A percentile compares a stretch with the other conserved stretches of the same genome.
These are phyloP conservation scores for Echium plantagineum DNA, from an alignment of 257 asterid species.

Conservation along the genomic window DNA sequence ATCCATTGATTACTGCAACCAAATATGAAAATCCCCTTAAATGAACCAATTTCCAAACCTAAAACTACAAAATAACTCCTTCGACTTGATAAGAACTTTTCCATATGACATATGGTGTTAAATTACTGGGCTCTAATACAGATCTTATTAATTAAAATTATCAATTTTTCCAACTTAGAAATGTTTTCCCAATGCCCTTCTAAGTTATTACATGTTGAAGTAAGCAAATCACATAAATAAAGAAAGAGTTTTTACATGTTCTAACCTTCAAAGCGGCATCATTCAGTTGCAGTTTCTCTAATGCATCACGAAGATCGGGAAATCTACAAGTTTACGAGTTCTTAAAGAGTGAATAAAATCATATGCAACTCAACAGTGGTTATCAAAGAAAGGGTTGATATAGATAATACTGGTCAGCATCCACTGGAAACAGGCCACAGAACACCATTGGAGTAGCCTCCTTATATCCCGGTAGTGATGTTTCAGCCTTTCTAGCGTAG, in stretches of 20 bases:
- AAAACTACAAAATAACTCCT: not conserved
- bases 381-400: not conserved
- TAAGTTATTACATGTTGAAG: not conserved
- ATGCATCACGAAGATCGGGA: slow-evolving; percentile 88
- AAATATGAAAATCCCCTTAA: not conserved
- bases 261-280: slow-evolving; percentile 96
- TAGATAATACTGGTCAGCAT: slow-evolving; percentile 79
- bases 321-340: slow-evolving; percentile 35
- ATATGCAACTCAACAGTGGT: slow-evolving; percentile 6
- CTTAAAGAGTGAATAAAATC: slow-evolving; percentile 10
- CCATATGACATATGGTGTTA: not conserved
- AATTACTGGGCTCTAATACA: not conserved
- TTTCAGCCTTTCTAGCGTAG: slow-evolving; percentile 60
- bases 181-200: not conserved
- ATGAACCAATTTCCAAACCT: not conserved
- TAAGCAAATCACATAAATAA: not conserved
- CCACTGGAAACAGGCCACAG: slow-evolving; percentile 96
- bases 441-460: slow-evolving; percentile 98
- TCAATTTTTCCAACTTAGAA: not conserved
- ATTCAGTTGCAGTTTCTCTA: slow-evolving; percentile 88
- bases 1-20: slow-evolving; percentile 1
- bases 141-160: too few relatives aligned
- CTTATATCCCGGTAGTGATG: slow-evolving; percentile 90
- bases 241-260: not conserved
- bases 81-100: not conserved